Evolutionary conservation across 441 rosid species (phyloP).

Genomic region (Erodium chrysanthum): DNA sequence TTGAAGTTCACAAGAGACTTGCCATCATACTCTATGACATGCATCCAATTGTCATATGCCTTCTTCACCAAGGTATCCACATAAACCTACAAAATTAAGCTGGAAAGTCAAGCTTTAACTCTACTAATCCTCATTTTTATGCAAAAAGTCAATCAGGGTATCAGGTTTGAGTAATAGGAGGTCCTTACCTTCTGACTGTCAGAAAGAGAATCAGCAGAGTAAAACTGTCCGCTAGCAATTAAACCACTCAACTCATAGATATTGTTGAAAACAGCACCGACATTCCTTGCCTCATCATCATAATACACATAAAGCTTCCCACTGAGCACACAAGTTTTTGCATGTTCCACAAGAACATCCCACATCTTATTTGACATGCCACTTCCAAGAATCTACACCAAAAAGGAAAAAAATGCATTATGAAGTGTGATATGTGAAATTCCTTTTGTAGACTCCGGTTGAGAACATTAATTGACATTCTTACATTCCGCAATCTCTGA

Average conservation of each 20-base stretch:
- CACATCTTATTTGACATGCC: constrained; percentile 99
- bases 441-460: neutral
- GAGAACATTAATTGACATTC: constrained; percentile 20
- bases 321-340: constrained; percentile 77
- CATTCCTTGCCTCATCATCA: constrained; percentile 58
- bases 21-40: constrained; percentile 84
- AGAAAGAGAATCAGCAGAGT: constrained; percentile 59
- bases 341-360: constrained; percentile 90
- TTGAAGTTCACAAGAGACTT: constrained; percentile 61
- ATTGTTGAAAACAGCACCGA: constrained; percentile 72
- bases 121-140: neutral
- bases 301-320: constrained; percentile 76
- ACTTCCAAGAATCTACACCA: constrained; percentile 72
- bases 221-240: constrained; percentile 68
- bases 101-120: neutral
- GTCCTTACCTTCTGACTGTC: constrained; percentile 79
- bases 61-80: constrained; percentile 83
- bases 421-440: neutral
- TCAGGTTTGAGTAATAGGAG: neutral
- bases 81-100: constrained; percentile 46
- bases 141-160: too few relatives aligned
- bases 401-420: neutral
- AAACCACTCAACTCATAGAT: constrained; percentile 79
- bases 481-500: constrained; percentile 61
- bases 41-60: constrained; percentile 89